Percentiles rank a stretch among this genome's conserved stretches.
These are phyloP conservation scores for Exsudoporus frostii DNA, from an alignment of 768 basidiomycete genomes.

Conservation along the genomic window DNA sequence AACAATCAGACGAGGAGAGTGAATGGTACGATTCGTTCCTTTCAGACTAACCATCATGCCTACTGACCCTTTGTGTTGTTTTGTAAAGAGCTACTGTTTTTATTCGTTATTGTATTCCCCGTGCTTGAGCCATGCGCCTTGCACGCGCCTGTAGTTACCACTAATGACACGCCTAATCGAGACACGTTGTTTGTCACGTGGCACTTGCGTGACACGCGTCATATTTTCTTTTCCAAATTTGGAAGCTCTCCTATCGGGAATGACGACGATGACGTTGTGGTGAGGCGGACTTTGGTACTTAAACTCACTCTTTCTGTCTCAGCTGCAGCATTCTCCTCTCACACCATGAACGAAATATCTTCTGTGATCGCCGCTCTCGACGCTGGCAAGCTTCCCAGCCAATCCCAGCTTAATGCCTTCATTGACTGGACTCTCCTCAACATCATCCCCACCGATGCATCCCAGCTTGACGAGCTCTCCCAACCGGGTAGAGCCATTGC, in stretches of 20 bases:
- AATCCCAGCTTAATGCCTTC: slow-evolving; percentile 50
- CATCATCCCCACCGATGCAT: slow-evolving; percentile 43
- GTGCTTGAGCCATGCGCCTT: not conserved
- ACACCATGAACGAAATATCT: slow-evolving; percentile 59
- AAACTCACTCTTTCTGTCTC: not conserved
- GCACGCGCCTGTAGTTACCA: slow-evolving; percentile 1
- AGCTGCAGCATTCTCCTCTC: not conserved
- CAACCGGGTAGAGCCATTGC: slow-evolving; percentile 53
- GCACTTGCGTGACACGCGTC: slow-evolving; percentile 19
- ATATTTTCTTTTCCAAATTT: not conserved
- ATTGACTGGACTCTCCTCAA: slow-evolving; percentile 55
- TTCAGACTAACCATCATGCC: not conserved
- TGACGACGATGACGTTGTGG: slow-evolving; percentile 11
- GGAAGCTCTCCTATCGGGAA: slow-evolving; percentile 17
- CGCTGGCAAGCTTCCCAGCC: slow-evolving; percentile 67
- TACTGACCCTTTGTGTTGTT: not conserved
- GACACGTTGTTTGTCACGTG: slow-evolving; percentile 13
- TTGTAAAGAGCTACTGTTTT: not conserved
- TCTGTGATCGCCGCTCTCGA: slow-evolving; percentile 65
- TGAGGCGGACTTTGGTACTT: not conserved
- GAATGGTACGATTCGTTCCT: slow-evolving; percentile 9
- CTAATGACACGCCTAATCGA: not conserved
- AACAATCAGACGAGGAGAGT: slow-evolving; percentile 23
- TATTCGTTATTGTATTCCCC: slow-evolving; percentile 14
- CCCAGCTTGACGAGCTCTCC: slow-evolving; percentile 43